These are phyloP conservation scores for Coemansia sp. DNA, from an alignment of 192 early-diverging fungal genomes.

Conservation along the genomic window DNA sequence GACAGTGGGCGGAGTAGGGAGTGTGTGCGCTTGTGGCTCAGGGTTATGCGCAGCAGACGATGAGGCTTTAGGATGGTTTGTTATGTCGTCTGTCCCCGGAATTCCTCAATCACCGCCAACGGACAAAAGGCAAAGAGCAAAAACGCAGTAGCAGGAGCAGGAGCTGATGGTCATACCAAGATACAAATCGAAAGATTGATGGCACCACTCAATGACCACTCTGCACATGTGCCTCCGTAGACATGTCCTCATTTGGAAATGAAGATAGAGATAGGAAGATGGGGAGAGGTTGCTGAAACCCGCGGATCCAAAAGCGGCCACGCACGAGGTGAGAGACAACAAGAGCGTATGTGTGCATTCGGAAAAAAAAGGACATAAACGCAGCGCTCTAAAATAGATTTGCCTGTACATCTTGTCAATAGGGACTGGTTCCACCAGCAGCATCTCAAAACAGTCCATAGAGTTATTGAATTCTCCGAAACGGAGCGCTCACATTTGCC, in stretches of 20 bases:
- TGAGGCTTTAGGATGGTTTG: not conserved
- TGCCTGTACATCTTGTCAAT: no score
- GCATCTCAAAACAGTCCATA: not conserved
- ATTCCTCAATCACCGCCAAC: not conserved
- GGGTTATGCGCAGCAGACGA: not conserved
- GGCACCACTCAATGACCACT: not conserved
- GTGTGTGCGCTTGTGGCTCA: not conserved
- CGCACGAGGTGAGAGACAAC: no score
- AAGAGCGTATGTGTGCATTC: no score
- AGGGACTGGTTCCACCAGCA: not conserved
- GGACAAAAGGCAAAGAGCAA: not conserved
- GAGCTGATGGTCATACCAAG: not conserved
- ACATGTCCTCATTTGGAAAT: not conserved
- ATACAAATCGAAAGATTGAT: not conserved
- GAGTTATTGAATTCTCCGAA: not conserved
- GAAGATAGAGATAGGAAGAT: not conserved
- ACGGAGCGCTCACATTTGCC: not conserved
- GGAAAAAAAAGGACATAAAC: not conserved
- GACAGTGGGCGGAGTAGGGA: not conserved
- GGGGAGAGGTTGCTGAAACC: not conserved
- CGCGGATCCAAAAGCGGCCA: not conserved
- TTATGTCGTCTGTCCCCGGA: not conserved
- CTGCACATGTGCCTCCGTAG: not conserved
- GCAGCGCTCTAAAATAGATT: not conserved
- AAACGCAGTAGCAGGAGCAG: not conserved